Evolutionary conservation across 192 early-diverging fungal species (phyloP), one percentile per base, ranked within the genome.

Genomic region (Coemansia sp.): DNA sequence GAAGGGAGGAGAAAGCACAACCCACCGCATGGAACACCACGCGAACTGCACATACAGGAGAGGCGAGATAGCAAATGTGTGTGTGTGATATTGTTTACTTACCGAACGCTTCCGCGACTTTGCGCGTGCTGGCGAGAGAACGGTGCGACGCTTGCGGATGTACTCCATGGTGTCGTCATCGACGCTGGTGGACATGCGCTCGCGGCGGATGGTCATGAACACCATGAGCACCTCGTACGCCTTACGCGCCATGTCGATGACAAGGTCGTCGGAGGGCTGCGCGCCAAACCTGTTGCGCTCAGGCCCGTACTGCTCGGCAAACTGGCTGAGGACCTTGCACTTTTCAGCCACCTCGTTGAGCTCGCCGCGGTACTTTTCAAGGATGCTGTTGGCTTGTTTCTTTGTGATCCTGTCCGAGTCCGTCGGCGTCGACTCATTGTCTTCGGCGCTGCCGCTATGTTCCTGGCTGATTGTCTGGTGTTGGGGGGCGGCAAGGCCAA

Each of bases 81-180:
- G 13, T 54, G 38, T 38, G 36, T 4, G 36, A 9, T 7, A 38
- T 9, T 7, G 36, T 7, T 7, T 32, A 71, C 79, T 82, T 82
- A 76, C 79, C 61, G 81, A 76, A 53, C 81, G 81, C 62, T 83
- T 83, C 55, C 81, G 71, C 19, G 74, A 60, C 56, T 79, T 79
- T 58, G 64, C 50, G 2, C 70, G 66, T 5, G 82, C 61, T 9
- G 78, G 72, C 20, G 82, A 74, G n/a, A 81, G 71, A 62, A 79
- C 74, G 0, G 76, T 84, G 69, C 82, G 82, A 32, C 77, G 77
- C 50, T 84, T 84, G 54, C 82, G 77, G 25, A 84, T 84, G 57
- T 84, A 84, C 64, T 84, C 74, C 82, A 84, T 84, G 10, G 82
- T 76, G 19, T 84, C 82, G 55, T 77, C 69, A 57, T 80, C 82